phyloP scores from a whole-genome alignment of 441 rosid species.

The Erysimum pusillum region DNA sequence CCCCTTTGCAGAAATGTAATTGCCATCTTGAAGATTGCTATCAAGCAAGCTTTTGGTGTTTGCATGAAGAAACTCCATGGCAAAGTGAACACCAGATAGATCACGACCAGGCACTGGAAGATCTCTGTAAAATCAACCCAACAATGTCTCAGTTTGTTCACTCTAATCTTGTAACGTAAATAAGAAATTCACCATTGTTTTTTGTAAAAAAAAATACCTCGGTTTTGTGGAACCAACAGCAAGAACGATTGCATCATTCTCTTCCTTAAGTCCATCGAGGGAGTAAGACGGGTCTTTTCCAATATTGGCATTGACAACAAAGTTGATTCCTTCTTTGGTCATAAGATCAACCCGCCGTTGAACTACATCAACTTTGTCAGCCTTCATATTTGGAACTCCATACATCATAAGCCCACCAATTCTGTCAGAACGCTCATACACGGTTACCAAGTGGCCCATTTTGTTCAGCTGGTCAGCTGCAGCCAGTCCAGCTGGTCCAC shows the following conservation, averaged over 20 bases:
- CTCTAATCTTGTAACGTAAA: background rate
- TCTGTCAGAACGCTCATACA: conserved; percentile 96
- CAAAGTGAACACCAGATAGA: conserved; percentile 89
- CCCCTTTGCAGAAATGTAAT: conserved; percentile 90
- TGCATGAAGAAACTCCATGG: conserved; percentile 98
- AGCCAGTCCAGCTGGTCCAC: conserved; percentile 99
- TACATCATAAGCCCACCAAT: conserved; percentile 99
- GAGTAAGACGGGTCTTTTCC: conserved; percentile 89
- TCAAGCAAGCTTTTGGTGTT: conserved; percentile 99
- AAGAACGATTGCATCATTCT: conserved; percentile 87
- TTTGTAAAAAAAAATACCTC: conserved; percentile 54
- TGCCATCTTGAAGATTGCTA: conserved; percentile 83
- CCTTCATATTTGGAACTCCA: conserved; percentile 99
- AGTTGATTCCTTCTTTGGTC: conserved; percentile 89
- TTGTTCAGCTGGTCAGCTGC: conserved; percentile 98
- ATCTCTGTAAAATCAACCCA: conserved; percentile 71
- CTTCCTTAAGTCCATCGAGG: conserved; percentile 75
- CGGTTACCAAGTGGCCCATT: conserved; percentile 96
- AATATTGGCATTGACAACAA: conserved; percentile 92
- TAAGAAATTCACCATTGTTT: background rate
- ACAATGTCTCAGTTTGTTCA: background rate
- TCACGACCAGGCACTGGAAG: conserved; percentile 97
- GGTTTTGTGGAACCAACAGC: conserved; percentile 99
- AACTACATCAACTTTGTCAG: conserved; percentile 92
- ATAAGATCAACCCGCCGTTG: conserved; percentile 96